Evolutionary conservation across 2,329 filamentous ascomycete genomes (phyloP).

Genomic region (Ploettnerulaceae sp.): DNA sequence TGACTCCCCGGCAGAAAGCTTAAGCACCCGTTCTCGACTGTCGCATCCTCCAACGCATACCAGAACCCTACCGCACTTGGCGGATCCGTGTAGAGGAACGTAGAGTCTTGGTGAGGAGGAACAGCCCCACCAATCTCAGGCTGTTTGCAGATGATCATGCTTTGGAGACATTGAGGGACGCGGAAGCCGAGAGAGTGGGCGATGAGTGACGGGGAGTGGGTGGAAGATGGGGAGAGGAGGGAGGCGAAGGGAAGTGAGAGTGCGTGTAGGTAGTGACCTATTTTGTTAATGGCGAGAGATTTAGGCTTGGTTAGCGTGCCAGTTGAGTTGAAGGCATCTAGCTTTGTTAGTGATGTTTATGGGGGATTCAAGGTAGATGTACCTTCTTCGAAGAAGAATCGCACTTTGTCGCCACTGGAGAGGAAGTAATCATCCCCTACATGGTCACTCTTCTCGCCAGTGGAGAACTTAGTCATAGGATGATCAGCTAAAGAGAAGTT

Average conservation of each 20-base stretch:
- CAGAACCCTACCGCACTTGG: conserved; percentile 92
- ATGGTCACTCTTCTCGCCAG: conserved; percentile 68
- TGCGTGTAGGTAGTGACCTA: conserved; percentile 71
- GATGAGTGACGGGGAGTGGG: conserved; percentile 34
- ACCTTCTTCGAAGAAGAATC: conserved; percentile 93
- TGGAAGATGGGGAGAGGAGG: conserved; percentile 43
- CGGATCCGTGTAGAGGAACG: conserved; percentile 85
- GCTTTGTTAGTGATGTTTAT: not conserved
- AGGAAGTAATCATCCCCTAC: conserved; percentile 96
- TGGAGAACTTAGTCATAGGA: conserved; percentile 91
- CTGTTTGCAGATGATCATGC: conserved; percentile 98
- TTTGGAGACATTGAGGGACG: conserved; percentile 66
- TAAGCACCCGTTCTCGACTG: conserved; percentile 79
- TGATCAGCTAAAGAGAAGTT: conserved; percentile 76
- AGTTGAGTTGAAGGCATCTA: conserved; percentile 67
- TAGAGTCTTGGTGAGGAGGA: conserved; percentile 85
- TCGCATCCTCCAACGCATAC: conserved; percentile 94
- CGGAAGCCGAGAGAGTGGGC: conserved; percentile 43
- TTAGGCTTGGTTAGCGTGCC: conserved; percentile 73
- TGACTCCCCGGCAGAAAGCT: conserved; percentile 83
- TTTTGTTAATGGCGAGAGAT: conserved; percentile 81
- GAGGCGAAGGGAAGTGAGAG: conserved; percentile 62
- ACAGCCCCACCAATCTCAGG: conserved; percentile 92
- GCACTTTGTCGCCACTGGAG: conserved; percentile 80
- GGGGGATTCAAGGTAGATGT: conserved; percentile 8